These are phyloP conservation scores for Beauveria pseudobassiana DNA, from an alignment of 2,329 filamentous ascomycete genomes.

Conservation along the genomic window DNA sequence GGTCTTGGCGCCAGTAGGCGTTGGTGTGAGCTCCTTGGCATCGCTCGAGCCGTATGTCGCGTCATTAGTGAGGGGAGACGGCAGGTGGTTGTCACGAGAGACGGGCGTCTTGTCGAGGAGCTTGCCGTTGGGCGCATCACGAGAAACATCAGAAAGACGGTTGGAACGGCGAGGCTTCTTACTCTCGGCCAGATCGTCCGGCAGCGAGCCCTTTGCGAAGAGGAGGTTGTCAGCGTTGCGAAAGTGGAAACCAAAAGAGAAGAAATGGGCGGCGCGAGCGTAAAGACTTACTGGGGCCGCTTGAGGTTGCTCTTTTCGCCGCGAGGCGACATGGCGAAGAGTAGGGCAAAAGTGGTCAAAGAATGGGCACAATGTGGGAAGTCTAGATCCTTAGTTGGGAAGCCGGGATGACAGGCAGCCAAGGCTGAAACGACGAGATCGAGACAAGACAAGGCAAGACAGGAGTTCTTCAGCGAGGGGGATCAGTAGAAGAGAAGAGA, in stretches of 20 bases:
- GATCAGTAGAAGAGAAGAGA: not conserved
- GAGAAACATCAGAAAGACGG: slow-evolving; percentile 43
- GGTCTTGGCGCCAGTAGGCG: slow-evolving; percentile 55
- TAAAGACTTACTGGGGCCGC: slow-evolving; percentile 55
- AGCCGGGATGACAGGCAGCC: slow-evolving; percentile 7
- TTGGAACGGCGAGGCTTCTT: slow-evolving; percentile 83
- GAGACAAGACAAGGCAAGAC: not conserved
- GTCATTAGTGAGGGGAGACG: slow-evolving; percentile 68
- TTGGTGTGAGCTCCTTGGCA: slow-evolving; percentile 63
- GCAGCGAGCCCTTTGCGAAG: slow-evolving; percentile 52
- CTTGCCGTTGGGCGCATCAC: slow-evolving; percentile 11
- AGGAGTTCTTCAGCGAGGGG: not conserved
- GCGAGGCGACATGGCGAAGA: slow-evolving; percentile 46
- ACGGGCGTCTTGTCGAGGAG: slow-evolving; percentile 48
- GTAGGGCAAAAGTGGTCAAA: slow-evolving; percentile 12
- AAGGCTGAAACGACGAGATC: not conserved
- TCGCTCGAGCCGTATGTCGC: slow-evolving; percentile 51
- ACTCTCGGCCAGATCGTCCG: slow-evolving; percentile 54
- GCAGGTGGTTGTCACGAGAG: slow-evolving; percentile 60
- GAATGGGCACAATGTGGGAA: not conserved
- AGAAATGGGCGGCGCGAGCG: slow-evolving; percentile 9
- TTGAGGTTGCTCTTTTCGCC: slow-evolving; percentile 79
- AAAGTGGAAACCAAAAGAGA: slow-evolving; percentile 13
- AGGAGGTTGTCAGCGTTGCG: slow-evolving; percentile 14
- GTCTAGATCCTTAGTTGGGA: not conserved